Base-by-base conservation (phyloP, 805 yeast genomes). In the Yamadazyma nakazawae region DNA sequence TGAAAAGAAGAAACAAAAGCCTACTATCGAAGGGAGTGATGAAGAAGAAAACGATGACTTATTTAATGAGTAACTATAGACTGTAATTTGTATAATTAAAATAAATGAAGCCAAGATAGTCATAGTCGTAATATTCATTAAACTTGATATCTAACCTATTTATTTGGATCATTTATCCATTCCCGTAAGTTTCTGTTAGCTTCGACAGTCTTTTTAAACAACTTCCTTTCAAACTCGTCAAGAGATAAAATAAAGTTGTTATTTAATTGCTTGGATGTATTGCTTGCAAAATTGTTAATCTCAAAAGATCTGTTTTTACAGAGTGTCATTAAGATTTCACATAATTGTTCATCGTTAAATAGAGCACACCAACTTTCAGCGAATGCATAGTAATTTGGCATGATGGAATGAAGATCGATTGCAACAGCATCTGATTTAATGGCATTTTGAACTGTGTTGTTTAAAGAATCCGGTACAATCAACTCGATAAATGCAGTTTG, bases 331-430 rank as follows among this genome's bases (percentile, higher is more conserved):
- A 60, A 70, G 2, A 79, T 74, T 7, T 75, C 75, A 1, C 82
- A 75, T 32, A 90, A 67, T 45, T 80, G 84, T 16, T 71, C 70
- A 60, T 88, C 94, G 18, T 74, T 77, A 60, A 84, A 88, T 64
- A 91, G 67, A 39, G 72, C 61, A 9, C 85, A 77, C 97, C 98
- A 92, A 56, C 83, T 81, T 45, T 83, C 81, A 5, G 85, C 85
- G 24, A 90, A 63, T 18, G 76, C 69, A 55, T 85, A 88, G 63
- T 79, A 94, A 55, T 86, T 78, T 0, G 90, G 78, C 44, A 78
- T 70, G 32, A 84, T 76, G 2, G 81, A 63, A 52, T 85, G 85
- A 24, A 88, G 60, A 57, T 88, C 92, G n/a, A 89, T 70, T 16
- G 77, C 67, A 0, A 62, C 62, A 1, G 95, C 80, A 51, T 81